Evolutionary conservation across 2,329 filamentous ascomycete species (phyloP).

Genomic region (Arthrobotrys musiformis): DNA sequence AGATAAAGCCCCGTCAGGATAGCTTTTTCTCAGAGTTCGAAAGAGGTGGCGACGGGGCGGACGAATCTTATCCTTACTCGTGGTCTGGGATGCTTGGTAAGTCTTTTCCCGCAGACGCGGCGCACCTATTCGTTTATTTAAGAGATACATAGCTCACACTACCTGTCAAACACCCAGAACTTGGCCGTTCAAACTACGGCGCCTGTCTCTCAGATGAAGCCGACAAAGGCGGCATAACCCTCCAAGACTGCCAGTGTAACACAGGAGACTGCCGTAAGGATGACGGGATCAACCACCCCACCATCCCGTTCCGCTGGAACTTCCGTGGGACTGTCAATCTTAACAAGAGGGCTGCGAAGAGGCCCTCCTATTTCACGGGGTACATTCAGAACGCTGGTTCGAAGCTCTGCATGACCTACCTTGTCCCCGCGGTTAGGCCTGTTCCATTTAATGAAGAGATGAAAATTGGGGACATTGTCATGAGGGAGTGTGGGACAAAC

Average conservation of each 20-base stretch:
- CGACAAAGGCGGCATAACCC: not conserved
- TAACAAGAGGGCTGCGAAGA: not conserved
- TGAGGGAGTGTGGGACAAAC: not conserved
- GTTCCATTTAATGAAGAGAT: not conserved
- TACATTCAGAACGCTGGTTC: not conserved
- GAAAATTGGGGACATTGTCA: not conserved
- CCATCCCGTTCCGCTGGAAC: slow-evolving; percentile 15
- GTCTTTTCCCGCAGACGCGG: not conserved
- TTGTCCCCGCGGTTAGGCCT: not conserved
- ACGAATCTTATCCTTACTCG: not conserved
- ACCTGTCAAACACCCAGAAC: not conserved
- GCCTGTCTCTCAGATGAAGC: not conserved
- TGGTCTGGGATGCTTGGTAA: slow-evolving; percentile 37
- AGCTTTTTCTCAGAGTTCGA: not conserved
- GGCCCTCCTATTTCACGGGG: slow-evolving; percentile 8
- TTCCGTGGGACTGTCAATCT: not conserved
- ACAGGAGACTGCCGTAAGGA: not conserved
- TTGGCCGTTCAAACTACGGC: not conserved
- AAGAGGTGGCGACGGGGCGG: not conserved
- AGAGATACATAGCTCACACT: too few species aligned
- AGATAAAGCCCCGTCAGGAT: not conserved
- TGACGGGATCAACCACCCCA: slow-evolving; percentile 14
- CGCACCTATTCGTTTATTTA: not conserved
- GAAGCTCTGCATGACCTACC: not conserved
- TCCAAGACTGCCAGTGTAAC: not conserved